phyloP scores from a whole-genome alignment of 192 early-diverging fungal genomes.

The Podochytrium sp. region DNA sequence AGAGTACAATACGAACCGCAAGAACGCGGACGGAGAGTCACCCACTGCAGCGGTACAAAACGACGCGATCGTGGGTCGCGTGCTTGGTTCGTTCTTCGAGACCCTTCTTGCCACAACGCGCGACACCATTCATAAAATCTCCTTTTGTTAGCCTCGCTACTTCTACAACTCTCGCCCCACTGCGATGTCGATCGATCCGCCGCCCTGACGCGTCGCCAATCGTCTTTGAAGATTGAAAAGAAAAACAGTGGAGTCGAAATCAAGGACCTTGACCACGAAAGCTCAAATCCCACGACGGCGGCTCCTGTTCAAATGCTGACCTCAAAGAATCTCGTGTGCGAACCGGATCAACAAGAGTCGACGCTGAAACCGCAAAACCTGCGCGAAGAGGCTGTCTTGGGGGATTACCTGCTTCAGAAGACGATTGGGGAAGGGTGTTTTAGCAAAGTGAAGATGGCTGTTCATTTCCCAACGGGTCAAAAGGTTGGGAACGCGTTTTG shows the following conservation, averaged over 20 bases:
- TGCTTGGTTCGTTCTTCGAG: too few relatives aligned
- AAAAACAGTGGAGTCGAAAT: conserved; percentile 11
- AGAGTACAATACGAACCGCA: conserved; percentile 21
- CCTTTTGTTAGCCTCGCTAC: too few relatives aligned
- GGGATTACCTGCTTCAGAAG: conserved; percentile 38
- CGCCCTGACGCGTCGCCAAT: not conserved
- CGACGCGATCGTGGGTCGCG: conserved; percentile 23
- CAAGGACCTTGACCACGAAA: conserved; percentile 6
- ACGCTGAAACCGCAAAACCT: not conserved
- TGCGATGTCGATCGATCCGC: too few relatives aligned
- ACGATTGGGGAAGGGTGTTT: conserved; percentile 55
- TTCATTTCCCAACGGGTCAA: conserved; percentile 39
- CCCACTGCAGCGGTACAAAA: conserved; percentile 24
- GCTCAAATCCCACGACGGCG: too few relatives aligned
- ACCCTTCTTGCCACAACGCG: too few relatives aligned
- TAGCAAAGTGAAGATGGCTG: conserved; percentile 52
- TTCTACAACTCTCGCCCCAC: too few relatives aligned
- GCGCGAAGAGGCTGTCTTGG: conserved; percentile 27
- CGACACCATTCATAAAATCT: too few relatives aligned
- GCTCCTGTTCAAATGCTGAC: not conserved
- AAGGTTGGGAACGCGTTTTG: conserved; percentile 37
- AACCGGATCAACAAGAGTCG: not conserved
- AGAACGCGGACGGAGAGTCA: conserved; percentile 10
- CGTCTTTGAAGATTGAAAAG: conserved; percentile 7
- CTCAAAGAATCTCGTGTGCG: not conserved